Evolutionary conservation across 1,284 basidiomycete species (phyloP), one percentile per base, ranked within the genome.

Genomic region (Malassezia psittaci): DNA sequence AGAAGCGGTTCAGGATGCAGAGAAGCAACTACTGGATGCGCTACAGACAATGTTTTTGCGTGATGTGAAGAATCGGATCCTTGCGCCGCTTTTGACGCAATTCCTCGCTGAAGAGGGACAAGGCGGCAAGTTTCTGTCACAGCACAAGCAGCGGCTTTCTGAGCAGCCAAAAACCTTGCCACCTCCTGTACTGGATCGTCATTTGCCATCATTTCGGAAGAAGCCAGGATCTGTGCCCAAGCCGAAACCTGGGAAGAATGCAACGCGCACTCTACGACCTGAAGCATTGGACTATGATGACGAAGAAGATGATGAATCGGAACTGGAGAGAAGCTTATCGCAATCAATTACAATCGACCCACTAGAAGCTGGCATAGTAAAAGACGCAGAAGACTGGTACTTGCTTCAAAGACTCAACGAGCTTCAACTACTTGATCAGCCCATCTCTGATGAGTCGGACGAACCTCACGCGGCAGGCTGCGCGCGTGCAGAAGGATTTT

Each of bases 361-460:
- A 3, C 12, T 51, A 2, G 48, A 37, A 32, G 8, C 33, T 3
- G 79, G 77, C 8, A 67, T 91, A 7, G 86, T 86, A 53, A 81
- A 84, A 38, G 90, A 96, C 74, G 90, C 90, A 63, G 93, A 98
- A 74, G 93, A 98, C 68, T 75, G 88, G 32, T 94, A 86, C 77
- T 93, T 84, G 76, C 80, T 87, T 48, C 84, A 83, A 59, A 79
- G 90, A 46, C 85, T 82, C 0, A 72, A 83, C 10, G 76, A 79
- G 51, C 76, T 77, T 18, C 59, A 75, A 5, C 59, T 58, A 2
- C 41, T 52, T 5, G 76, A 72, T 13, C 57, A 63, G 32, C 54
- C 60, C 29, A 51, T 51, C 10, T 6, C 16, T n/a, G 43, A 16
- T 15, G 43, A 16, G 24, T 9, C 4, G 3, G 57, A 57, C 41